A percentile compares a stretch with the other conserved stretches of the same genome.
Conservation (phyloP, 1,139 yeast genomes). For the Scheffersomyces illinoinensis region DNA sequence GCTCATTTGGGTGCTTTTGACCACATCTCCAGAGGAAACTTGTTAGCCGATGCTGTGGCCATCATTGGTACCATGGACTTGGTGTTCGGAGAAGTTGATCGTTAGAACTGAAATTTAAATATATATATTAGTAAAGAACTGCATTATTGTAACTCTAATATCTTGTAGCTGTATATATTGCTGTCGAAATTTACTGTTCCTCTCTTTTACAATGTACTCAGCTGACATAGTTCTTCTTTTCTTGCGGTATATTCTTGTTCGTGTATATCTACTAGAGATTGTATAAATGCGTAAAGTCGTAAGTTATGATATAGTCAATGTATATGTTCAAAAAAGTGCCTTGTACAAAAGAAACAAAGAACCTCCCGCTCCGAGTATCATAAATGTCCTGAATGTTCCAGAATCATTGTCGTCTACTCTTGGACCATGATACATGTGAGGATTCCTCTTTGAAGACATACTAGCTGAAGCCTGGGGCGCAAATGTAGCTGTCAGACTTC, state of each 20-base stretch:
- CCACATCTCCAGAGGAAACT: slow-evolving; percentile 81
- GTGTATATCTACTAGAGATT: not conserved
- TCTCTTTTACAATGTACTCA: not conserved
- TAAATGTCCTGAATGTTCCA: slow-evolving; percentile 19
- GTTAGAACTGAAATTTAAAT: slow-evolving; percentile 37
- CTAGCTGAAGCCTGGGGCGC: not conserved
- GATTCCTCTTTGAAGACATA: slow-evolving; percentile 12
- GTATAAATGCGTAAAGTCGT: not conserved
- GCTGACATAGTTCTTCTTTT: not conserved
- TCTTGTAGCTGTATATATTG: not conserved
- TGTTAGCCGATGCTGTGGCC: slow-evolving; percentile 91
- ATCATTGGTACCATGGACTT: slow-evolving; percentile 95
- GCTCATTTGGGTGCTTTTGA: slow-evolving; percentile 89
- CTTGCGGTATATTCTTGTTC: not conserved
- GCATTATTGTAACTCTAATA: not conserved
- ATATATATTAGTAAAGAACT: not conserved
- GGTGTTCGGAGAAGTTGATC: slow-evolving; percentile 93
- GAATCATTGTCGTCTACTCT: slow-evolving; percentile 23
- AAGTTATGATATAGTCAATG: not conserved
- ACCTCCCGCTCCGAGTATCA: slow-evolving; percentile 34
- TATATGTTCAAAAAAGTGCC: slow-evolving; percentile 1
- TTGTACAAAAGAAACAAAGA: slow-evolving; percentile 27
- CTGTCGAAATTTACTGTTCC: not conserved
- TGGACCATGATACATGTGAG: slow-evolving; percentile 37
- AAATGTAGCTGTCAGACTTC: not conserved